Percentiles rank a stretch among this genome's conserved stretches.
Evolutionary conservation across 163 green algal species (phyloP).

Genomic region (Smithsoniella earleae): DNA sequence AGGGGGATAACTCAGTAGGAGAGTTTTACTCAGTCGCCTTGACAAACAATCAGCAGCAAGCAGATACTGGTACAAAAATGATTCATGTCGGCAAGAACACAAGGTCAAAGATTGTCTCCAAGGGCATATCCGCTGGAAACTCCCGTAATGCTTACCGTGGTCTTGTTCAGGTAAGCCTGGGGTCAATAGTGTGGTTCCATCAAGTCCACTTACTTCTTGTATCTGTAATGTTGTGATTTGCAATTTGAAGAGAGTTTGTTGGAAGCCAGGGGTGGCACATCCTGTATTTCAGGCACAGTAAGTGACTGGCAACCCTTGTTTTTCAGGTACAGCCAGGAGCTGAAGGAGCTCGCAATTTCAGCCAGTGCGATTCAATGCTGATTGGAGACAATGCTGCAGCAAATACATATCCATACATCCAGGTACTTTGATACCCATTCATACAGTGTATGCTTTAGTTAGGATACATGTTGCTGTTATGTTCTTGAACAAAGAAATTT

Average conservation of each 20-base stretch:
- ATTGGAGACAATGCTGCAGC: constrained; percentile 90
- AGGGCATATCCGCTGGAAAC: constrained; percentile 90
- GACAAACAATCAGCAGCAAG: constrained; percentile 94
- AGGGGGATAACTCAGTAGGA: constrained; percentile 84
- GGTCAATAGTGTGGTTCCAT: too few relatives aligned
- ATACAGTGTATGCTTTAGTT: not conserved
- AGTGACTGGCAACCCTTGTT: too few relatives aligned
- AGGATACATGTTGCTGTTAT: too few relatives aligned
- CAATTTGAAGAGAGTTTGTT: too few relatives aligned
- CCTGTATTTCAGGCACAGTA: too few relatives aligned
- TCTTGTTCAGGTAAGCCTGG: constrained; percentile 42
- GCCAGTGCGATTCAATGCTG: constrained; percentile 99
- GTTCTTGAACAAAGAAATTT: constrained; percentile 26
- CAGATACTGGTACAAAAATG: constrained; percentile 95
- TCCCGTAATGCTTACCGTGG: constrained; percentile 73
- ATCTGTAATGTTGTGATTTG: too few relatives aligned
- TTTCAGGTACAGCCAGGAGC: constrained; percentile 66
- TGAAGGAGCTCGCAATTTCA: constrained; percentile 81
- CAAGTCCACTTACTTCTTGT: too few relatives aligned
- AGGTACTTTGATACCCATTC: constrained; percentile 51
- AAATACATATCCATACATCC: constrained; percentile 99
- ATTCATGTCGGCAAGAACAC: constrained; percentile 96
- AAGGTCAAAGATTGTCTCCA: constrained; percentile 89
- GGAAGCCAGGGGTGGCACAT: too few relatives aligned
- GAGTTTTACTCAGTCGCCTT: constrained; percentile 98